Percentiles rank a stretch among this genome's conserved stretches.
Evolutionary conservation across 306 rosid genomes (phyloP).

Genomic region (Gastrolobium villosum): DNA sequence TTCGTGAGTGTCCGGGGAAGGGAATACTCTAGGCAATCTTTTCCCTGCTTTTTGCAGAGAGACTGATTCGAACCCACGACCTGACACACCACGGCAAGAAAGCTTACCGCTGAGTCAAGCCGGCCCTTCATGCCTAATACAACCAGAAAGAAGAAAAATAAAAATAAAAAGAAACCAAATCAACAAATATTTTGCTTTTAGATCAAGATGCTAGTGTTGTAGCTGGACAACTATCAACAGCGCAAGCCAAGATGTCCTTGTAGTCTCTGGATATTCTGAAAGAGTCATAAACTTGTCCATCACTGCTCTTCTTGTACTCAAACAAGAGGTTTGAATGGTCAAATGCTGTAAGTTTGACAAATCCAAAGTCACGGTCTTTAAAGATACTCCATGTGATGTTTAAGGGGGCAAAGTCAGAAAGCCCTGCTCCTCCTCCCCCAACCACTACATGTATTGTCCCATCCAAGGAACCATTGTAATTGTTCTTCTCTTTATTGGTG

Average conservation of each 20-base stretch:
- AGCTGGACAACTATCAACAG: conserved; percentile 72
- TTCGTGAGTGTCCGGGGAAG: too few species aligned
- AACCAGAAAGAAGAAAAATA: background rate
- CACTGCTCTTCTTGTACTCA: conserved; percentile 97
- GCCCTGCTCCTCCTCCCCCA: conserved; percentile 94
- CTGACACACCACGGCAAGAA: too few species aligned
- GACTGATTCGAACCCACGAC: too few species aligned
- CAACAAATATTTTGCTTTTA: background rate
- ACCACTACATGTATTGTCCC: conserved; percentile 96
- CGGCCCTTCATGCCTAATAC: too few species aligned
- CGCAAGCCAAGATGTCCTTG: conserved; percentile 85
- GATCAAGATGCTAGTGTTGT: conserved; percentile 76
- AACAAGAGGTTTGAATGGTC: conserved; percentile 86
- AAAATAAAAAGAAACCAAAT: background rate
- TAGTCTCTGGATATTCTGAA: conserved; percentile 83
- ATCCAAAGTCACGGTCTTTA: conserved; percentile 85
- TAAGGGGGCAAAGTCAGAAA: conserved; percentile 69
- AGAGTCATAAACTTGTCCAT: conserved; percentile 86
- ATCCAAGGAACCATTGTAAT: conserved; percentile 73
- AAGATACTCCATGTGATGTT: conserved; percentile 83
- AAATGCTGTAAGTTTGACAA: conserved; percentile 86
- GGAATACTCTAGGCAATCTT: too few species aligned
- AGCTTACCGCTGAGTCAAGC: too few species aligned
- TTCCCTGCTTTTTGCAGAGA: too few species aligned
- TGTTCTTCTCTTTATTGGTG: conserved; percentile 75